These are phyloP conservation scores for Sordariomycetes sp. DNA, from an alignment of 2,329 filamentous ascomycete species.

Conservation along the genomic window DNA sequence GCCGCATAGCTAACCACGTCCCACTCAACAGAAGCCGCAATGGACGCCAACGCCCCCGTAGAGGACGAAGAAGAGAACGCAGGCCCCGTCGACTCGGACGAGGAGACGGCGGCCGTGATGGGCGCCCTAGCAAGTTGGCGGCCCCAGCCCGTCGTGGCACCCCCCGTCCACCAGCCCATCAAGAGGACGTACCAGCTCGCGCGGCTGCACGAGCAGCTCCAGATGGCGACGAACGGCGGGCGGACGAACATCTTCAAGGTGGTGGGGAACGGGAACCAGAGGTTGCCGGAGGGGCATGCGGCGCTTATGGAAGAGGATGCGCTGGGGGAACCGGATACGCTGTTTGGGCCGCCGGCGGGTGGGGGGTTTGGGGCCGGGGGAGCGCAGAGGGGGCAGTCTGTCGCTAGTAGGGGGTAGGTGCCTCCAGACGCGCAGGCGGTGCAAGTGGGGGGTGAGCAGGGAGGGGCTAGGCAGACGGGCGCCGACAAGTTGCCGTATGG, in stretches of 20 bases:
- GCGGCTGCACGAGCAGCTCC: constrained; percentile 50
- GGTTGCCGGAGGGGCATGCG: constrained; percentile 33
- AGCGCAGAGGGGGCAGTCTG: constrained; percentile 23
- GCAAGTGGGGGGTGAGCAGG: neutral
- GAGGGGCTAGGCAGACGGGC: neutral
- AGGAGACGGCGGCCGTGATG: constrained; percentile 88
- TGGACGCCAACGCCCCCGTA: constrained; percentile 84
- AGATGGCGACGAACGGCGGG: constrained; percentile 52
- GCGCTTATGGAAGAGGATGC: constrained; percentile 39
- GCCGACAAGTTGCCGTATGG: too few species aligned
- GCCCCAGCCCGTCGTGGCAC: constrained; percentile 63
- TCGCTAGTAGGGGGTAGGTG: constrained; percentile 30
- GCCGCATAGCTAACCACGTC: constrained; percentile 6
- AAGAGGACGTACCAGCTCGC: constrained; percentile 49
- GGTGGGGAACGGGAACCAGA: constrained; percentile 40
- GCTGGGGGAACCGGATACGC: constrained; percentile 40
- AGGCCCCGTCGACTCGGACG: constrained; percentile 81
- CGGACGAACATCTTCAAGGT: constrained; percentile 53
- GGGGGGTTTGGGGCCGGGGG: constrained; percentile 30
- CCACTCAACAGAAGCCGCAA: constrained; percentile 58
- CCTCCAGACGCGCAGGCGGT: neutral
- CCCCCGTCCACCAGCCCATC: constrained; percentile 47
- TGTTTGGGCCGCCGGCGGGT: constrained; percentile 21
- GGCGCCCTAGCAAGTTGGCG: constrained; percentile 60
- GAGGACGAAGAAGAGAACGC: constrained; percentile 78